These are phyloP conservation scores for Pythium scleroteichum DNA, from an alignment of 352 stramenopile genomes.

Conservation along the genomic window DNA sequence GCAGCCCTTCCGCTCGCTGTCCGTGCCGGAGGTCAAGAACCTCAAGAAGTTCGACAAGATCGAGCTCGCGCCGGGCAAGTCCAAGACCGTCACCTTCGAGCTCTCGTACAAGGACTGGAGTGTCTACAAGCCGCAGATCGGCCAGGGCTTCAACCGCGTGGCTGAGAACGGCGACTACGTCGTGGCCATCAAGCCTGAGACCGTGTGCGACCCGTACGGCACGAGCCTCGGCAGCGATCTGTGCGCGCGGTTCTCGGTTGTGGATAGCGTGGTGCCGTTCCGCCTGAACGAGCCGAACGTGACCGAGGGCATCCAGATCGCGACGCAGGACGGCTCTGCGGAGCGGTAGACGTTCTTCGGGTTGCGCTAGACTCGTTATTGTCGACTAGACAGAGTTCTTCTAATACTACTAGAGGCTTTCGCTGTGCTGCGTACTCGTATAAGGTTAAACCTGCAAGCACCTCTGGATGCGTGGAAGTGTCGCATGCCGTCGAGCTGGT, in stretches of 20 bases:
- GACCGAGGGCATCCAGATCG: conserved; percentile 11
- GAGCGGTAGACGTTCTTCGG: too few species aligned
- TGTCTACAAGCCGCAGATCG: conserved; percentile 51
- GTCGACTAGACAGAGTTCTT: too few species aligned
- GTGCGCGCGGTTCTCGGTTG: conserved; percentile 30
- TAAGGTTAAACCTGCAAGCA: too few species aligned
- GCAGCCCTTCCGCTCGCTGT: conserved; percentile 23
- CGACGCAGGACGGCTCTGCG: background rate
- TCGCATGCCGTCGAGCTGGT: too few species aligned
- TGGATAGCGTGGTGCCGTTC: conserved; percentile 32
- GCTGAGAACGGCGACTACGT: conserved; percentile 60
- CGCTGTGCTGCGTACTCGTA: too few species aligned
- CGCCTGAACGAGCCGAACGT: conserved; percentile 23
- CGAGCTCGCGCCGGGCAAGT: conserved; percentile 34
- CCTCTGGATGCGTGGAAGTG: too few species aligned
- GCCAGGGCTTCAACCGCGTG: conserved; percentile 35
- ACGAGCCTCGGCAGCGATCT: conserved; percentile 12
- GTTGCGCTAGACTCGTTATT: background rate
- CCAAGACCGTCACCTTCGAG: conserved; percentile 43
- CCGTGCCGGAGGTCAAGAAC: conserved; percentile 68
- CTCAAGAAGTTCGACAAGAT: conserved; percentile 80
- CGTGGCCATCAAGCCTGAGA: conserved; percentile 58
- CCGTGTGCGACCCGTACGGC: conserved; percentile 35
- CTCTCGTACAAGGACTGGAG: conserved; percentile 51
- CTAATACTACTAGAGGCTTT: too few species aligned